Conservation (phyloP, 1,284 basidiomycete species). For the Laetiporus sulphureus region DNA sequence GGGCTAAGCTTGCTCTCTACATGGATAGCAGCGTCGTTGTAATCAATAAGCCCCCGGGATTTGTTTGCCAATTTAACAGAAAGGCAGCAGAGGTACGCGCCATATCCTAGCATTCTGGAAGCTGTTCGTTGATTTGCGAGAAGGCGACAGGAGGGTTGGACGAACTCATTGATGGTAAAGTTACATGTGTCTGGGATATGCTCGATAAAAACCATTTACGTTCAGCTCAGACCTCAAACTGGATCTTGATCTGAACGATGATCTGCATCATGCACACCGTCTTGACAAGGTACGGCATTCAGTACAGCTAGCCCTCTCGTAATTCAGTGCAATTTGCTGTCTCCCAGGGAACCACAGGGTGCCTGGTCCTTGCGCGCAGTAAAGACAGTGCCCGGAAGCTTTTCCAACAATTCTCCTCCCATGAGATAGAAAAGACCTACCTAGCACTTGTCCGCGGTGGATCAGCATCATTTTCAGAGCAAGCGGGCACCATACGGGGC, state of each 20-base stretch:
- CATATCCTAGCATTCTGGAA: too few species aligned
- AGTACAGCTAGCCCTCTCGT: too few species aligned
- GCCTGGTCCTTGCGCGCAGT: conserved; percentile 47
- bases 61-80: conserved; percentile 43
- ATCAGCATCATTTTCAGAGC: conserved; percentile 33
- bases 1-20: conserved; percentile 30
- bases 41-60: conserved; percentile 55
- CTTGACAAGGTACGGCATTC: conserved; percentile 70
- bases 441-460: conserved; percentile 58
- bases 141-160: neutral
- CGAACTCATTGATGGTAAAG: conserved; percentile 1
- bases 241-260: neutral
- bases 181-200: neutral
- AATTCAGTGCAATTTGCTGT: too few species aligned
- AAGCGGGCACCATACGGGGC: conserved; percentile 36
- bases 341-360: conserved; percentile 28
- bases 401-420: conserved; percentile 47
- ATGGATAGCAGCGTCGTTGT: conserved; percentile 48
- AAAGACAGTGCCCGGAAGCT: conserved; percentile 38
- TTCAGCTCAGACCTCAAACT: neutral
- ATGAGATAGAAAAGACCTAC: conserved; percentile 51
- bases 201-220: neutral
- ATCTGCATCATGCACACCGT: conserved; percentile 53
- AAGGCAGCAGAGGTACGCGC: neutral
- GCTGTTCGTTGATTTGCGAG: neutral